Evolutionary conservation across 768 basidiomycete genomes (phyloP).

Genomic region (Daedalea quercina): DNA sequence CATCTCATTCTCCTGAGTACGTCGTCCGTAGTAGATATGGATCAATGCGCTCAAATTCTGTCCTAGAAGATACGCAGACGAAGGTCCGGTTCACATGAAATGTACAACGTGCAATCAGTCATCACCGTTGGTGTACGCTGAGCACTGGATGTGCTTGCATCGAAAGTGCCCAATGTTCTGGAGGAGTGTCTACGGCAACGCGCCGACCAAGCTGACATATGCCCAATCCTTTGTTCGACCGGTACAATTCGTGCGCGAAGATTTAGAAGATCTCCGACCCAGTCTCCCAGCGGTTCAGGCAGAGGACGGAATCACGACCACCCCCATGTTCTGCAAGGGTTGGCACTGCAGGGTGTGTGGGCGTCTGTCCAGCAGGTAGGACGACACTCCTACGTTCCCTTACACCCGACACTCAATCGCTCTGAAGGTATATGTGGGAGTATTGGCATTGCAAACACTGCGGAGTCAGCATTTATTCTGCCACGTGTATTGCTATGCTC

Average conservation of each 20-base stretch:
- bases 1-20: no score
- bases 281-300: conserved; percentile 19
- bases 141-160: conserved; percentile 59
- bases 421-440: conserved; percentile 65
- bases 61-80: background rate
- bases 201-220: conserved; percentile 33
- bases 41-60: no score
- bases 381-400: background rate
- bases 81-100: background rate
- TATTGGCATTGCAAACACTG: conserved; percentile 65
- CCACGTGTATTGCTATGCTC: background rate
- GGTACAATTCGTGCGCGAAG: conserved; percentile 24
- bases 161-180: conserved; percentile 55
- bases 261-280: conserved; percentile 35
- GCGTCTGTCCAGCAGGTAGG: conserved; percentile 66
- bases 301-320: conserved; percentile 38
- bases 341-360: conserved; percentile 68
- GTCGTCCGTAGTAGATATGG: no score
- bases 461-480: conserved; percentile 30
- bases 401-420: background rate
- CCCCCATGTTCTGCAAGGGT: conserved; percentile 53
- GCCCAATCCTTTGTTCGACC: conserved; percentile 36
- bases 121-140: conserved; percentile 48
- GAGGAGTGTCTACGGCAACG: conserved; percentile 21
- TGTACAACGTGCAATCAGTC: conserved; percentile 28